Conservation (phyloP, 2,329 filamentous ascomycete species). For the Fusarium haematococcum region DNA sequence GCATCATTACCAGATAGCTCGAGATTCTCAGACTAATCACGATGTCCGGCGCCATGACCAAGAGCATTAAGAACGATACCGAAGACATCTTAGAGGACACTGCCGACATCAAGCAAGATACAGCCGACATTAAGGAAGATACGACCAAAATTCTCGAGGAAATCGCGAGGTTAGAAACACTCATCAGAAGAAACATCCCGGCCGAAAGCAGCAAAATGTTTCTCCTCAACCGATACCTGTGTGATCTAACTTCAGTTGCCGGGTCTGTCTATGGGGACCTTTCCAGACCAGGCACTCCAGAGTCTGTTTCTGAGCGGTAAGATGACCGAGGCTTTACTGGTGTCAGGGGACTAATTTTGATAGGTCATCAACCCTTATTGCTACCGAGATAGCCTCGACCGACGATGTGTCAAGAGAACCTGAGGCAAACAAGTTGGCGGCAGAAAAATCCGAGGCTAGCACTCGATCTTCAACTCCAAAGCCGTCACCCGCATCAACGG, state of each 20-base stretch:
- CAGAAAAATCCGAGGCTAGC: background rate
- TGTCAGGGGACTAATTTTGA: background rate
- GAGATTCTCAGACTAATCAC: too few species aligned
- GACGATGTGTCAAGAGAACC: background rate
- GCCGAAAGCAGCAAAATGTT: background rate
- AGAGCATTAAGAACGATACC: slow-evolving; percentile 10
- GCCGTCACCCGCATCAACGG: background rate
- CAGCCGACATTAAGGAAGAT: background rate
- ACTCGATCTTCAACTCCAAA: background rate
- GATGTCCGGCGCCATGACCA: background rate
- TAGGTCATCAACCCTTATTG: background rate
- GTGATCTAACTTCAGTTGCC: background rate
- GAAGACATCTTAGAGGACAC: slow-evolving; percentile 1
- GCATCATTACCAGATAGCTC: too few species aligned
- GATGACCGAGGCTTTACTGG: background rate
- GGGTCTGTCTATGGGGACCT: background rate
- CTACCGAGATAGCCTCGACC: background rate
- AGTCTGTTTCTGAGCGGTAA: background rate
- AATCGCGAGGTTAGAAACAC: background rate
- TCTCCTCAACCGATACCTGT: background rate
- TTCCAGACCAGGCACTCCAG: background rate
- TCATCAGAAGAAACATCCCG: background rate
- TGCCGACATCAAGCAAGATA: slow-evolving; percentile 2
- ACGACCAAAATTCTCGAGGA: background rate
- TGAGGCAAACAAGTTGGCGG: background rate